phyloP scores from a whole-genome alignment of 2,329 filamentous ascomycete species.

The Ophidiomyces ophidiicola region DNA sequence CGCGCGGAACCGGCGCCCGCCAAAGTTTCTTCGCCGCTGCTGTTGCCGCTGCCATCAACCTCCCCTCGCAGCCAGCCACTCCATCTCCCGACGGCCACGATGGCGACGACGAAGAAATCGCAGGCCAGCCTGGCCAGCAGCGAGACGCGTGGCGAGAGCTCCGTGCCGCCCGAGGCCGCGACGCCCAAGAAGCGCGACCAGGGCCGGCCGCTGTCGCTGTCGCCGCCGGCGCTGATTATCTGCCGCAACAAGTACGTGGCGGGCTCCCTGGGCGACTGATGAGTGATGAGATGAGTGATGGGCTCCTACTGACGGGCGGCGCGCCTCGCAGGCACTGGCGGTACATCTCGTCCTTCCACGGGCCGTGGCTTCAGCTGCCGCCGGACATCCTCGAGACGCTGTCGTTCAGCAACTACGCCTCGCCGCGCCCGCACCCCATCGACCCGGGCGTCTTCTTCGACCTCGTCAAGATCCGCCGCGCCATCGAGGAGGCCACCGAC shows the following conservation, averaged over 20 bases:
- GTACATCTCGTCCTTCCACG: conserved; percentile 73
- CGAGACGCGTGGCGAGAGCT: conserved; percentile 6
- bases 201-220: conserved; percentile 18
- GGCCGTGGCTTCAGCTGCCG: conserved; percentile 69
- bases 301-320: neutral
- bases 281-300: neutral
- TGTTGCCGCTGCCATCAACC: no score
- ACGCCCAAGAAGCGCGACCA: conserved; percentile 9
- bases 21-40: no score
- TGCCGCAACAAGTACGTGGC: conserved; percentile 53
- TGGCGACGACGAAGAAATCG: conserved; percentile 17
- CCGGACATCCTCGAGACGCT: conserved; percentile 67
- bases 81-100: no score
- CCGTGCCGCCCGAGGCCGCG: conserved; percentile 2
- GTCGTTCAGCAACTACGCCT: conserved; percentile 67
- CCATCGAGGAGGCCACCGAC: conserved; percentile 68
- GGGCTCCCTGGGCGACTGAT: no score
- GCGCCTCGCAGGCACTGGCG: conserved; percentile 56
- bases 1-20: no score
- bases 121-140: conserved; percentile 11
- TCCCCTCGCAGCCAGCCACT: no score
- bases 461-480: conserved; percentile 65
- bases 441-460: conserved; percentile 75
- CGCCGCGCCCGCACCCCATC: conserved; percentile 61
- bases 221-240: conserved; percentile 45